Base-by-base conservation (phyloP, 495 filamentous ascomycete genomes). In the Symbiotaphrina buchneri region DNA sequence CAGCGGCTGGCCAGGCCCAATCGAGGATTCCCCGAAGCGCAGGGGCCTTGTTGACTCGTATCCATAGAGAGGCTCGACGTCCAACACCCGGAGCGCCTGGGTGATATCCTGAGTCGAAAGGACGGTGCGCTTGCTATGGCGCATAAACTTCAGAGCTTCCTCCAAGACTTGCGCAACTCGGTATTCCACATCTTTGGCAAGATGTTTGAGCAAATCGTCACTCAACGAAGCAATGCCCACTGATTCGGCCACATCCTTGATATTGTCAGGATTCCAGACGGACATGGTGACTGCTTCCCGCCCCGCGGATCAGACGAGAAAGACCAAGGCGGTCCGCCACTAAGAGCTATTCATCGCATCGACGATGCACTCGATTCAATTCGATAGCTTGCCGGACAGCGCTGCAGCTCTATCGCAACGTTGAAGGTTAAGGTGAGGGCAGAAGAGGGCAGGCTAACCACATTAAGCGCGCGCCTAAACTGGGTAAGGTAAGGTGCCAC, bases 231-330 rank as follows among this genome's bases (percentile, higher is more conserved):
- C 53, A 37, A 95, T 82, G 22, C 87, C 87, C 32, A 94, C 71
- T 4, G 87, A 93, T 46, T 97, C 87, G 27, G 85, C 85, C 25
- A 95, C 82, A 47, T 97, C 87, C 41, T 66, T 65, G 39, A 95
- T 77, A 38, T 87, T 95, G 41, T 97, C 90, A 14, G 75, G 77
- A 47, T 94, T 94, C 87, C 87, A 97, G 42, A 91, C 66, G 5
- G 54, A 55, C 43, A 47, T 51, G 31, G 19, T 44, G 40, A 44
- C 2, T 45, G 29, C 0, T 14, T 22, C 18, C 18, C 29, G 16
- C 18, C 33, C 4, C n/a, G 15, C 2, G 18, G 15, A 3, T 7
- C 1, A 18, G 32, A 3, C 22, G 18, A 18, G 28, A 27, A 19
- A 17, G 10, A 16, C 24, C n/a, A 17, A 25, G 8, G 32, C 21